Percentiles rank a stretch among this genome's conserved stretches.
Evolutionary conservation across 129 eudicot genomes (phyloP).

Genomic region (Centrapalus pauciflorus): DNA sequence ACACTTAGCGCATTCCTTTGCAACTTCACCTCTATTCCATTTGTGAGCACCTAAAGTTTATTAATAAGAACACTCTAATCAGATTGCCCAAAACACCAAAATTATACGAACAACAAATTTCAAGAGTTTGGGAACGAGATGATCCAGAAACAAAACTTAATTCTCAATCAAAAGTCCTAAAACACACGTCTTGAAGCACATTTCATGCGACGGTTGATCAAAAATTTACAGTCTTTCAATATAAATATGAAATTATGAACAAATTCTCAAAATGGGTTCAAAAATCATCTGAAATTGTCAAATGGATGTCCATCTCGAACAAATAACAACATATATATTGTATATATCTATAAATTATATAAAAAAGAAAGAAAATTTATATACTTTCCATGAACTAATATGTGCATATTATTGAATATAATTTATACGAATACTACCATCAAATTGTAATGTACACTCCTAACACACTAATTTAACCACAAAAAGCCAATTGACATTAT

Average conservation of each 20-base stretch:
- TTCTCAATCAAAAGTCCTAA: too few relatives aligned
- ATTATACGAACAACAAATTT: neutral
- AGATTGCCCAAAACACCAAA: neutral
- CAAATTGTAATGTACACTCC: too few relatives aligned
- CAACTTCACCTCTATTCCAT: constrained; percentile 87
- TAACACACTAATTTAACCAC: neutral
- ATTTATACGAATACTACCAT: too few relatives aligned
- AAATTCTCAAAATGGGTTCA: neutral
- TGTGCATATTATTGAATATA: too few relatives aligned
- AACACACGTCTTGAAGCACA: constrained; percentile 21
- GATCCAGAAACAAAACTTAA: neutral
- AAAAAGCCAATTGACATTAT: neutral
- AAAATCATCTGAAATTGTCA: neutral
- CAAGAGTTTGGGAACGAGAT: neutral
- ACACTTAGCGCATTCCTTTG: constrained; percentile 92
- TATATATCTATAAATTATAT: too few relatives aligned
- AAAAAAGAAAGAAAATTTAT: too few relatives aligned
- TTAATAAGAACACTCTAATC: neutral
- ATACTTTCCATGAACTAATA: too few relatives aligned
- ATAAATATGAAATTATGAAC: neutral
- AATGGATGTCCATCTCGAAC: constrained; percentile 3
- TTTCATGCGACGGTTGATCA: neutral
- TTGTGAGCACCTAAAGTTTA: constrained; percentile 64
- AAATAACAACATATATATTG: too few relatives aligned
- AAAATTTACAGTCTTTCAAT: neutral